Percentiles rank a stretch among this genome's conserved stretches.
phyloP scores from a whole-genome alignment of 495 filamentous ascomycete species.

The Hypoxylon rickii region DNA sequence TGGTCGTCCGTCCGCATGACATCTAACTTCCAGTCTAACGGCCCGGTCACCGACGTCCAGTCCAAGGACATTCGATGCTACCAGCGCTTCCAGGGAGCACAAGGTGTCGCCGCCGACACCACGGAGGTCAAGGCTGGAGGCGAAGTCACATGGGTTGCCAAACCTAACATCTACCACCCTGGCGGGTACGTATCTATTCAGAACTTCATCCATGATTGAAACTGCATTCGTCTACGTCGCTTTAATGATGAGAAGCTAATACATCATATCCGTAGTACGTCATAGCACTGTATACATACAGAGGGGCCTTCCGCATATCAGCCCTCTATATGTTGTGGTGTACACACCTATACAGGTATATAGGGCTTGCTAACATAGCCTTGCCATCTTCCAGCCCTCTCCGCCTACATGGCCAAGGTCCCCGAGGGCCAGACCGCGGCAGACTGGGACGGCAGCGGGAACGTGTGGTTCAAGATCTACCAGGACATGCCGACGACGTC shows the following conservation, averaged over 20 bases:
- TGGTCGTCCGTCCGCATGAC: constrained; percentile 57
- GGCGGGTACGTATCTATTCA: constrained; percentile 43
- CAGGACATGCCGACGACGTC: constrained; percentile 48
- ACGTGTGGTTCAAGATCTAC: constrained; percentile 60
- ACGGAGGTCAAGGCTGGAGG: constrained; percentile 51
- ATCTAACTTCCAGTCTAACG: constrained; percentile 57
- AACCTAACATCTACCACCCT: constrained; percentile 53
- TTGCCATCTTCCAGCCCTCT: constrained; percentile 39
- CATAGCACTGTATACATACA: too few species aligned
- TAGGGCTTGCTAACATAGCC: constrained; percentile 3
- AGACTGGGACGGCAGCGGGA: constrained; percentile 53
- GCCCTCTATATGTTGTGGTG: neutral
- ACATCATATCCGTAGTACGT: constrained; percentile 20
- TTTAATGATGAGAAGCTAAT: too few species aligned
- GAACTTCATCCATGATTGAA: too few species aligned
- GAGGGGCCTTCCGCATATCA: too few species aligned
- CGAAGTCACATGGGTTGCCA: constrained; percentile 50
- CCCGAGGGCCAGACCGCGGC: constrained; percentile 50
- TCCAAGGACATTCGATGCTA: constrained; percentile 56
- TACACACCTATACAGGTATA: neutral
- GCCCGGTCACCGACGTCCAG: constrained; percentile 55
- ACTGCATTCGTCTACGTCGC: too few species aligned
- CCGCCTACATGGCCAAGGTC: constrained; percentile 60
- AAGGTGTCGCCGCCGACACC: constrained; percentile 45
- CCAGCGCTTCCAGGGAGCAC: constrained; percentile 47